Percentiles rank a stretch among this genome's conserved stretches.
phyloP scores from a whole-genome alignment of 2,329 filamentous ascomycete species.

The Aspergillus neotritici region DNA sequence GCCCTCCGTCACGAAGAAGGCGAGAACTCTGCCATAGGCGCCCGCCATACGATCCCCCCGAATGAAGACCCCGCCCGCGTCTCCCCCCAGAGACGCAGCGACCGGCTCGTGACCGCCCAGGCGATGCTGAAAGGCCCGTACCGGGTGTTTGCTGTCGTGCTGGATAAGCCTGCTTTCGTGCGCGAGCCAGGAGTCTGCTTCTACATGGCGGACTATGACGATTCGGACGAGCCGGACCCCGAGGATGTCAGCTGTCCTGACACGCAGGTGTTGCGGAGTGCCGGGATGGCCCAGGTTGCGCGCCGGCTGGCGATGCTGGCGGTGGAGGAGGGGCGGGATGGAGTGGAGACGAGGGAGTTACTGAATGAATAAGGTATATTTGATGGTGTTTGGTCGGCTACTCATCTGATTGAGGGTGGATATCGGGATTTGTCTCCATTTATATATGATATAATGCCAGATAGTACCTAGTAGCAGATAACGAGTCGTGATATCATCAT shows the following conservation, averaged over 20 bases:
- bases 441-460: too few species aligned
- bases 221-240: not conserved
- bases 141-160: conserved; percentile 10
- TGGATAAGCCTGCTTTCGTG: conserved; percentile 12
- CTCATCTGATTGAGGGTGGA: too few species aligned
- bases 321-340: conserved; percentile 3
- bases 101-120: not conserved
- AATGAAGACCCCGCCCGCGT: conserved; percentile 1
- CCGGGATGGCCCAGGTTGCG: conserved; percentile 9
- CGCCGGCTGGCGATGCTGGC: conserved; percentile 8
- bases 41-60: conserved; percentile 5
- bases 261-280: conserved; percentile 5
- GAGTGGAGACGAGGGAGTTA: too few species aligned
- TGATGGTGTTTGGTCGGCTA: too few species aligned
- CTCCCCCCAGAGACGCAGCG: not conserved
- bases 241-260: not conserved
- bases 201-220: conserved; percentile 6
- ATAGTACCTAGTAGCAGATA: too few species aligned
- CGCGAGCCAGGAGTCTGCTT: conserved; percentile 12
- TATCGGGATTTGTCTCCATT: too few species aligned
- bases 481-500: too few species aligned
- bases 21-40: conserved; percentile 8
- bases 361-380: too few species aligned
- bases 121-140: not conserved
- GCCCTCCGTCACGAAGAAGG: conserved; percentile 3